phyloP scores from a whole-genome alignment of 768 basidiomycete species.

The Pholiota molesta region DNA sequence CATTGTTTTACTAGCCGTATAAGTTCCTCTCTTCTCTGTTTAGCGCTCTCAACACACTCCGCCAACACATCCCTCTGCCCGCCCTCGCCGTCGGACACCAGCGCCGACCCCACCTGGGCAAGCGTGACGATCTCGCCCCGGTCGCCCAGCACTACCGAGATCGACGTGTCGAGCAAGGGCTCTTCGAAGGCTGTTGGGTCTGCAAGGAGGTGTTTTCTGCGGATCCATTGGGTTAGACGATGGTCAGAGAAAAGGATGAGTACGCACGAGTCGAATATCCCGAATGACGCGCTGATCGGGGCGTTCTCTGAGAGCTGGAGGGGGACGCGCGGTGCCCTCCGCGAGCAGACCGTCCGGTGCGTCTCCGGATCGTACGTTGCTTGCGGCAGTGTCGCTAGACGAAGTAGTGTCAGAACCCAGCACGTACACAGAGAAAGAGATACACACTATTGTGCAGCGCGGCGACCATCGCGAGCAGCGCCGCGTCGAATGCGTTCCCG shows the following conservation, averaged over 20 bases:
- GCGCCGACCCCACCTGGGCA: slow-evolving; percentile 54
- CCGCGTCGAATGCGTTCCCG: slow-evolving; percentile 93
- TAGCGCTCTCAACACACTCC: slow-evolving; percentile 43
- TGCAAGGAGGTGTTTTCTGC: slow-evolving; percentile 65
- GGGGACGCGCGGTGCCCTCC: slow-evolving; percentile 41
- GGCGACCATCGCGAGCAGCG: slow-evolving; percentile 83
- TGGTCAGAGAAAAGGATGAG: not conserved
- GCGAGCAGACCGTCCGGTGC: slow-evolving; percentile 63
- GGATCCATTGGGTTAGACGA: not conserved
- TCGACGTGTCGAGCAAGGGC: slow-evolving; percentile 73
- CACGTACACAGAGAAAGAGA: not conserved
- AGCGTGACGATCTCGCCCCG: slow-evolving; percentile 50
- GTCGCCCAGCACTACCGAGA: slow-evolving; percentile 65
- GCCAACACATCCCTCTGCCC: slow-evolving; percentile 34
- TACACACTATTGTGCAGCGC: slow-evolving; percentile 83
- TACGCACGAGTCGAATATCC: slow-evolving; percentile 80
- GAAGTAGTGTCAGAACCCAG: not conserved
- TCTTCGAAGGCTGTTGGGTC: slow-evolving; percentile 94
- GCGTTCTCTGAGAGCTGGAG: slow-evolving; percentile 43
- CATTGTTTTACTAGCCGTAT: no score
- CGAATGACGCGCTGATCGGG: slow-evolving; percentile 67
- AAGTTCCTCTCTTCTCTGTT: no score
- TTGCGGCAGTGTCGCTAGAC: slow-evolving; percentile 67
- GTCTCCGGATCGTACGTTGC: slow-evolving; percentile 73
- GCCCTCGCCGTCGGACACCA: slow-evolving; percentile 18